Conservation (phyloP, 805 yeast species). For the Metschnikowia drakensbergensis region DNA sequence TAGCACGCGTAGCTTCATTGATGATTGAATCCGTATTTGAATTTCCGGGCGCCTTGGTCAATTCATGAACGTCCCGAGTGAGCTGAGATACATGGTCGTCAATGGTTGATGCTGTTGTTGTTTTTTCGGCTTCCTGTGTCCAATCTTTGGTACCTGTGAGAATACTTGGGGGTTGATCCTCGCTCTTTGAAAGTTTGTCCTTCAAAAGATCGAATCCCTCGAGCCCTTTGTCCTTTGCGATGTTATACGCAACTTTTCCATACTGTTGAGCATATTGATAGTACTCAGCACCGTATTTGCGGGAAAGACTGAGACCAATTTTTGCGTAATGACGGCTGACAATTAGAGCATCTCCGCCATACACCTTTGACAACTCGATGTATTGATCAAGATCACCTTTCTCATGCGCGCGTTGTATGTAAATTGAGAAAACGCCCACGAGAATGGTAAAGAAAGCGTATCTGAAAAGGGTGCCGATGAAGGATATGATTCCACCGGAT, state of each 20-base stretch:
- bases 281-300: constrained; percentile 19
- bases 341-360: constrained; percentile 17
- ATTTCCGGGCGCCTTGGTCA: constrained; percentile 6
- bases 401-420: constrained; percentile 33
- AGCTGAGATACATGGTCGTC: constrained; percentile 9
- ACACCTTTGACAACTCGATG: constrained; percentile 18
- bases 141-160: neutral
- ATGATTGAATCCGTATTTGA: constrained; percentile 15
- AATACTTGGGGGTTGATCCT: constrained; percentile 16
- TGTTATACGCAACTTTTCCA: constrained; percentile 18
- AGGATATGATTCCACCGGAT: constrained; percentile 24
- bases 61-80: constrained; percentile 11
- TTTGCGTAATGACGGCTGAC: constrained; percentile 14
- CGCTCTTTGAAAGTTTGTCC: constrained; percentile 26
- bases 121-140: constrained; percentile 3
- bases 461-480: constrained; percentile 31
- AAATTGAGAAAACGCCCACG: constrained; percentile 29
- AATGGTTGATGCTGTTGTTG: constrained; percentile 6
- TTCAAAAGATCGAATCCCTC: constrained; percentile 24
- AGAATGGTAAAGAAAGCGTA: constrained; percentile 31
- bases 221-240: constrained; percentile 14
- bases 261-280: constrained; percentile 22
- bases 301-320: constrained; percentile 12
- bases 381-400: constrained; percentile 31
- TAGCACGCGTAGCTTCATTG: constrained; percentile 8